Evolutionary conservation across 371 early-diverging fungal genomes (phyloP), one percentile per base, ranked within the genome.

Genomic region (Mucor mucedo): DNA sequence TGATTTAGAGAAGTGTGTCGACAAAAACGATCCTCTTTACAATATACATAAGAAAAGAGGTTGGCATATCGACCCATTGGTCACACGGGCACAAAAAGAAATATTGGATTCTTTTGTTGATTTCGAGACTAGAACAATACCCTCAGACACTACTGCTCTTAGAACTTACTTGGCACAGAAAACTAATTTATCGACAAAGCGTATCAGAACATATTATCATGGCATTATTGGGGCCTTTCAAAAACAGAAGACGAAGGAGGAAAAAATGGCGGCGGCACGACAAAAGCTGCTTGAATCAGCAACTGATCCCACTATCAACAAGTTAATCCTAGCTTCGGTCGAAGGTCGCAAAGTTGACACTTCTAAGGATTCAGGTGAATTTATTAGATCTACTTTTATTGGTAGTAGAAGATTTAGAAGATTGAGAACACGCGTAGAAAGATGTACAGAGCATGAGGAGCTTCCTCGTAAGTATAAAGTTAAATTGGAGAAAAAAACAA

Each of bases 321-420:
- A 60, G 3, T 28, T 66, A 6, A 66, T 66, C 57, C 14, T 61
- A 39, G 55, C 63, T 14, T 63, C 69, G 2, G 4, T 56, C 29
- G 52, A 69, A 32, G 60, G 60, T 2, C 52, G 65, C 16, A 69
- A 69, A 30, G 41, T 60, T 4, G 41, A 45, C 16, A 35, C 30
- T 6, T 47, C 33, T 5, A 5, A 44, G 13, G 32, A 63, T 5
- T 11, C 49, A 8, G 60, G 44, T 27, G 21, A 49, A 14, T 56
- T 57, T 33, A 13, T 58, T 10, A 28, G 57, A 9, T 29, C 50
- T 16, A 69, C 69, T 4, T 69, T 61, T 54, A 45, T 69, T 52
- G 69, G 65, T 14, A 69, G 69, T 28, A 38, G 61, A 58, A 50
- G 39, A 38, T 21, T 65, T 4, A 55, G 59, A 61, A 50, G 45